Evolutionary conservation across 1,284 basidiomycete genomes (phyloP).

Genomic region (Flammula alnicola): DNA sequence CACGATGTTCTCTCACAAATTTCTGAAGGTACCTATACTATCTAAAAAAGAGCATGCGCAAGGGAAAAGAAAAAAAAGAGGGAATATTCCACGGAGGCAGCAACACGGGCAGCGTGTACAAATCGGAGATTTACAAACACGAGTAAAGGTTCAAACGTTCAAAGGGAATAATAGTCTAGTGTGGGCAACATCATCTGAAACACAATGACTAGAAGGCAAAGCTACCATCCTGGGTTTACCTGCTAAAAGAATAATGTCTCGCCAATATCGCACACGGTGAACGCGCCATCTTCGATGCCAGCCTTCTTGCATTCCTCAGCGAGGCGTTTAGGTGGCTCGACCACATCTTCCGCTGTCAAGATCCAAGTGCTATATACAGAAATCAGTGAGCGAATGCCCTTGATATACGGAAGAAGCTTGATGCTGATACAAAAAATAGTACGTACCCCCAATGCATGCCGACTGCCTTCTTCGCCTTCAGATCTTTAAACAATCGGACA

Average conservation of each 20-base stretch:
- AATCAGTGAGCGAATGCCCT: not conserved
- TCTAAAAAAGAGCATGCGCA: no score
- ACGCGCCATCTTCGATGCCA: slow-evolving; percentile 53
- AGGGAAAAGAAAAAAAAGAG: no score
- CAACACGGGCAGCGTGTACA: no score
- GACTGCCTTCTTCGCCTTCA: slow-evolving; percentile 58
- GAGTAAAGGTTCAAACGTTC: no score
- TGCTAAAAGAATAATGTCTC: slow-evolving; percentile 48
- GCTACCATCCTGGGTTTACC: not conserved
- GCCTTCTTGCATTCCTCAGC: slow-evolving; percentile 52
- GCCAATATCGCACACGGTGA: slow-evolving; percentile 59
- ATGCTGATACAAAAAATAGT: not conserved
- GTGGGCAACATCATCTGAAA: no score
- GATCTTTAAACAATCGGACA: slow-evolving; percentile 67
- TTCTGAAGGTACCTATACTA: no score
- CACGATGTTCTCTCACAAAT: no score
- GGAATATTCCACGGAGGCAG: no score
- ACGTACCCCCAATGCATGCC: slow-evolving; percentile 73
- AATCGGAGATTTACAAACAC: no score
- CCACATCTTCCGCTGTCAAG: slow-evolving; percentile 56
- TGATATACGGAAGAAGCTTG: not conserved
- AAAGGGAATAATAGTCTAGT: no score
- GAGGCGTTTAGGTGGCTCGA: slow-evolving; percentile 61
- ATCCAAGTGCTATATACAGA: slow-evolving; percentile 45
- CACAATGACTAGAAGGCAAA: no score